A percentile compares a stretch with the other conserved stretches of the same genome.
Conservation (phyloP, 129 eudicot genomes). For the Erigeron canadensis region DNA sequence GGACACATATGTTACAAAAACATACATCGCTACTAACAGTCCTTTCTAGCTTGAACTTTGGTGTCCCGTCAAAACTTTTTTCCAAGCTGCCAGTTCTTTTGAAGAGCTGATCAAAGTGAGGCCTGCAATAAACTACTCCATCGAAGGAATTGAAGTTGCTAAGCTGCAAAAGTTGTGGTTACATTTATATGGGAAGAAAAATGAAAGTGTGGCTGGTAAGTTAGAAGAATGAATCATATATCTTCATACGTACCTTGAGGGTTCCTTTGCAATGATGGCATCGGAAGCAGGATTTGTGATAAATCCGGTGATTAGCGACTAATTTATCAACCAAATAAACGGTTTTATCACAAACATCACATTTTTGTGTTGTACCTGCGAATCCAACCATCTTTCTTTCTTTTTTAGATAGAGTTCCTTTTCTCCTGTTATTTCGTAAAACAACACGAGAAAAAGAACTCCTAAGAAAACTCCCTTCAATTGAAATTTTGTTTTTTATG, state of each 20-base stretch:
- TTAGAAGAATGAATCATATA: background rate
- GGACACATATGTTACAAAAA: background rate
- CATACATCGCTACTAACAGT: constrained; percentile 45
- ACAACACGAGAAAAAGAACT: constrained; percentile 25
- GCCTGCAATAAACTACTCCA: constrained; percentile 89
- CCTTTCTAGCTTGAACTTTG: constrained; percentile 51
- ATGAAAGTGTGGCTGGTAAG: background rate
- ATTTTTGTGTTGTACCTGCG: constrained; percentile 70
- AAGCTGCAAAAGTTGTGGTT: constrained; percentile 49
- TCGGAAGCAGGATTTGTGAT: constrained; percentile 92
- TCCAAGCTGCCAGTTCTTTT: constrained; percentile 95
- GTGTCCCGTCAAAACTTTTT: constrained; percentile 89
- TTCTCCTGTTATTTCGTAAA: constrained; percentile 20
- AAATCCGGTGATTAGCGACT: constrained; percentile 65
- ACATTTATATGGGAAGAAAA: background rate
- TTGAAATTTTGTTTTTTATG: background rate
- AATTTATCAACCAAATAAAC: constrained; percentile 86
- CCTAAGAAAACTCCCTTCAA: constrained; percentile 5
- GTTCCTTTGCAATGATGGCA: constrained; percentile 92
- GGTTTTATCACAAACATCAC: constrained; percentile 82
- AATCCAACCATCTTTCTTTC: constrained; percentile 33
- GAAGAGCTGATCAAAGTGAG: constrained; percentile 90
- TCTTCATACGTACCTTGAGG: constrained; percentile 63
- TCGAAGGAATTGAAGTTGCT: constrained; percentile 85
- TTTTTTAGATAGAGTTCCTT: constrained; percentile 17